Percentiles rank a stretch among this genome's conserved stretches.
Conservation (phyloP, 257 asterid species). For the Mitragyna speciosa region DNA sequence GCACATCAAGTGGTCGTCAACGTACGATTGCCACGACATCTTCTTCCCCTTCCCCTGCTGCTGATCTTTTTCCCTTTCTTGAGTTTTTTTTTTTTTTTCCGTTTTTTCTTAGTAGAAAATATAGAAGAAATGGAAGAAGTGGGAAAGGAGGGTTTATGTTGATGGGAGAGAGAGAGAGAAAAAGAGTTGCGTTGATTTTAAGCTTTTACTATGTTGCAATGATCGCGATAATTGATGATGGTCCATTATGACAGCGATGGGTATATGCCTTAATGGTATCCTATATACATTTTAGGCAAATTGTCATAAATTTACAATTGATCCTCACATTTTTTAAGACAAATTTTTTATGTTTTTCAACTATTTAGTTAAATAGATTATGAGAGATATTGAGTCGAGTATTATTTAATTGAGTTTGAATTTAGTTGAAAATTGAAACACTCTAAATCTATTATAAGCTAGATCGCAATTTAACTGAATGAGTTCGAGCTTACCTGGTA, state of each 20-base stretch:
- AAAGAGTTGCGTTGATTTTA: slow-evolving; percentile 32
- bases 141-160: neutral
- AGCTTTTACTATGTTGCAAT: slow-evolving; percentile 19
- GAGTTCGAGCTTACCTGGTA: too few species aligned
- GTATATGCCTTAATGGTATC: too few species aligned
- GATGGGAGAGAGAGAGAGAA: neutral
- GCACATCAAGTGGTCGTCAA: slow-evolving; percentile 37
- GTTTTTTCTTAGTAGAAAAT: neutral
- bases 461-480: too few species aligned
- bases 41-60: neutral
- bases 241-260: neutral
- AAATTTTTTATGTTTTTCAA: too few species aligned
- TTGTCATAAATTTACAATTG: too few species aligned
- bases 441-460: too few species aligned
- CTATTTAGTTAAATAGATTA: too few species aligned
- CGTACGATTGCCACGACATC: slow-evolving; percentile 41
- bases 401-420: too few species aligned
- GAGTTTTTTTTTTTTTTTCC: neutral
- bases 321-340: too few species aligned
- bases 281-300: too few species aligned
- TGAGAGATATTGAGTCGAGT: too few species aligned
- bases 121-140: neutral
- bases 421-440: too few species aligned
- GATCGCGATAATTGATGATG: neutral
- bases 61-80: neutral